A percentile compares a stretch with the other conserved stretches of the same genome.
phyloP scores from a whole-genome alignment of 1,284 basidiomycete genomes.

The Puccinia polysora region DNA sequence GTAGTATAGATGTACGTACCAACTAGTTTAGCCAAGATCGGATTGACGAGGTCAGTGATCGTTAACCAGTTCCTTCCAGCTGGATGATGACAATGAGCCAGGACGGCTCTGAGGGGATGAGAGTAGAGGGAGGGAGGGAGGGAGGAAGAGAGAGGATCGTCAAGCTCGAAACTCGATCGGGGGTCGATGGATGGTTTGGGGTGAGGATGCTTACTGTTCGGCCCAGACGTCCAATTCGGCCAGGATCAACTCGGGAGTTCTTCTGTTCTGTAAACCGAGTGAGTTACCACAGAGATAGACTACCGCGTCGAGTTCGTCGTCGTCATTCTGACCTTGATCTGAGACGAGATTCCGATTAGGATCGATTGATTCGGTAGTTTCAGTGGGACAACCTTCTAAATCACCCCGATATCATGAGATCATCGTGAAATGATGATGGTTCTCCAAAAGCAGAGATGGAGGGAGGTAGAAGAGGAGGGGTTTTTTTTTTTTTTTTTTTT shows the following conservation, averaged over 20 bases:
- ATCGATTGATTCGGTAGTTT: conserved; percentile 12
- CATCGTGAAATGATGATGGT: too few relatives aligned
- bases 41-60: conserved; percentile 68
- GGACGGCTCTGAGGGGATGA: conserved; percentile 64
- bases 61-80: conserved; percentile 76
- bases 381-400: too few relatives aligned
- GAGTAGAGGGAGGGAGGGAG: not conserved
- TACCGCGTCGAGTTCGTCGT: conserved; percentile 55
- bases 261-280: conserved; percentile 74
- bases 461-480: too few relatives aligned
- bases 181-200: conserved; percentile 11
- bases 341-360: not conserved
- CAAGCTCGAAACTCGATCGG: conserved; percentile 25
- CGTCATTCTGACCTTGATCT: conserved; percentile 18
- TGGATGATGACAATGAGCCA: conserved; percentile 87
- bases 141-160: conserved; percentile 35
- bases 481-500: too few relatives aligned
- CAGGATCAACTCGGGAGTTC: conserved; percentile 66
- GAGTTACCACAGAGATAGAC: conserved; percentile 96
- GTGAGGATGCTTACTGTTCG: conserved; percentile 59
- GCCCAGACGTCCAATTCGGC: conserved; percentile 88
- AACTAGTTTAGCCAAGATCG: conserved; percentile 74
- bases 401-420: too few relatives aligned
- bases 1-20: conserved; percentile 56
- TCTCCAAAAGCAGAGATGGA: too few relatives aligned